Base-by-base conservation (phyloP, 2,329 filamentous ascomycete species). In the Coniochaeta pulveracea region DNA sequence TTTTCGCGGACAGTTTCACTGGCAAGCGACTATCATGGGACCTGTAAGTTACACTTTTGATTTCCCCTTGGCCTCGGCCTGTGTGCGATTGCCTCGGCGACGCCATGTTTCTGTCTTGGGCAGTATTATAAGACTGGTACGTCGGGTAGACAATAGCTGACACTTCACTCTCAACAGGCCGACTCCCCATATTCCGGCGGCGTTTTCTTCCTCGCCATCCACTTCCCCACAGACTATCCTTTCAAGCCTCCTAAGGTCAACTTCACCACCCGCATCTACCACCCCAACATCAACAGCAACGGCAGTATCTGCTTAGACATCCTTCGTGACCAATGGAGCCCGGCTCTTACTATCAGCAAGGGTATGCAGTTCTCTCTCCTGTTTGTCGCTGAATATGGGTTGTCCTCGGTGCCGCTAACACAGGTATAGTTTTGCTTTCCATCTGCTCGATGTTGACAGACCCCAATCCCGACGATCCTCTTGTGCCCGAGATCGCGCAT, bases 181-280 rank as follows among this genome's bases (percentile, higher is more conserved):
- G 91, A 96, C 63, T 95, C 86, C 55, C 91, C 91, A 60, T 98
- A 96, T 72, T 85, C 88, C 33, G 88, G 89, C 59, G 91, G 91
- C 55, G 89, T 98, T 50, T 98, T 98, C 75, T 98, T 98, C 78
- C 76, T 98, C 47, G 80, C 83, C 49, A 98, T 98, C 57, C 86
- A 95, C 67, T 96, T 98, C 73, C 91, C 91, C 48, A 98, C 91
- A 72, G 91, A 98, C 72, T 98, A 98, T 66, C 91, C 91, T 26
- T 98, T 98, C 76, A 98, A 98, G 81, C 91, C 91, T 43, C 91
- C 91, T 49, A 98, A 98, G 77, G 88, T 98, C 65, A 95, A 95
- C 81, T 98, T 98, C 76, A 96, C 86, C 51, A 98, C 91, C 45
- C 83, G 89, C 57, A 96, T 98, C 70, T 98, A 98, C 63, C 91